These are phyloP conservation scores for Isabelozyma rhagii DNA, from an alignment of 805 yeast genomes.

Conservation along the genomic window DNA sequence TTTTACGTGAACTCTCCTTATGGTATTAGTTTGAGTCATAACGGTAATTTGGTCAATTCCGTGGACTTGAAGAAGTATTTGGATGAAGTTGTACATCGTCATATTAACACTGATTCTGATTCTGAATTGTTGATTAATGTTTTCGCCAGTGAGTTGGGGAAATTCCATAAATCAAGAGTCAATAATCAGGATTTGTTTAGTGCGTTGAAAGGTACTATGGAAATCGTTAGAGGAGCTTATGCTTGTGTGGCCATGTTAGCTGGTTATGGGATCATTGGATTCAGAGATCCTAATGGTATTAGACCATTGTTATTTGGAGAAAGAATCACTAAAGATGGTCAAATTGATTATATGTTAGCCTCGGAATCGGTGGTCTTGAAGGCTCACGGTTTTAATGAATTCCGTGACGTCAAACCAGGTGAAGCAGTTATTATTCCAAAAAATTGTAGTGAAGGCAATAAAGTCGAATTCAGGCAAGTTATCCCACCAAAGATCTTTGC, in stretches of 20 bases:
- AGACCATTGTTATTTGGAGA: constrained; percentile 89
- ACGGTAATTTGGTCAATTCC: constrained; percentile 92
- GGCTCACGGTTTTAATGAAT: constrained; percentile 81
- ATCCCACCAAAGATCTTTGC: constrained; percentile 75
- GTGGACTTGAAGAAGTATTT: constrained; percentile 70
- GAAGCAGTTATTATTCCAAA: constrained; percentile 95
- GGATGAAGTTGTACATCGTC: constrained; percentile 94
- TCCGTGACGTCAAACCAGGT: constrained; percentile 87
- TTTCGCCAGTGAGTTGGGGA: constrained; percentile 88
- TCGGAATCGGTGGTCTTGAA: constrained; percentile 92
- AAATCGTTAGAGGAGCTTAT: constrained; percentile 89
- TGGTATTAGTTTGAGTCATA: constrained; percentile 87
- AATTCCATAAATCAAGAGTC: constrained; percentile 89
- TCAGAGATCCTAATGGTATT: constrained; percentile 96
- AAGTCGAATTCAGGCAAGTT: constrained; percentile 84
- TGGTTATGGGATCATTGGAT: constrained; percentile 92
- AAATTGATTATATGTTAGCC: constrained; percentile 88
- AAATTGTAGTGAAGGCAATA: constrained; percentile 34
- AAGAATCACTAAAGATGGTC: constrained; percentile 60
- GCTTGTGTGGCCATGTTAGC: constrained; percentile 95
- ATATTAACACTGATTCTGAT: constrained; percentile 95
- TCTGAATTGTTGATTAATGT: constrained; percentile 86
- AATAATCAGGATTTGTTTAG: constrained; percentile 84
- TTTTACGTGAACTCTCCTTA: constrained; percentile 97
- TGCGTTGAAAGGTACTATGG: constrained; percentile 81